These are phyloP conservation scores for Wakefieldia striispora DNA, from an alignment of 768 basidiomycete genomes.

Conservation along the genomic window DNA sequence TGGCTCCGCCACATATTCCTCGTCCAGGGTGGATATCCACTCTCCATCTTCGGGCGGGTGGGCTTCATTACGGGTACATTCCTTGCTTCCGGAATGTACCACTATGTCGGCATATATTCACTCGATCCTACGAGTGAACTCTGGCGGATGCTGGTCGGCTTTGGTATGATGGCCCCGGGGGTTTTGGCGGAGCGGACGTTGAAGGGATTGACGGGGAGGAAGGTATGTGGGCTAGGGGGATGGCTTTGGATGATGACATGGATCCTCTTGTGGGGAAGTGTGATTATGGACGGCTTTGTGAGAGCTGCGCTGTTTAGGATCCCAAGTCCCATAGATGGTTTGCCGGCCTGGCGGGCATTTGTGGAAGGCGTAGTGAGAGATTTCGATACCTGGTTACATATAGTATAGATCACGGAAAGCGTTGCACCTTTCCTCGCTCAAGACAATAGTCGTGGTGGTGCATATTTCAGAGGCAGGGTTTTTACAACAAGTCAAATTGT, in stretches of 20 bases:
- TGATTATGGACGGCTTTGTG: constrained; percentile 21
- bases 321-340: background rate
- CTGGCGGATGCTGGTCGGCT: constrained; percentile 42
- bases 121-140: constrained; percentile 49
- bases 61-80: constrained; percentile 56
- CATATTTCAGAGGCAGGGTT: too few species aligned
- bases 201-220: constrained; percentile 21
- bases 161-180: constrained; percentile 53
- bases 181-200: constrained; percentile 41
- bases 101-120: constrained; percentile 50
- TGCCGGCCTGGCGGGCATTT: background rate
- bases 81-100: constrained; percentile 52
- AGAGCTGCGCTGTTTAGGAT: constrained; percentile 12
- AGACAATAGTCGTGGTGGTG: too few species aligned
- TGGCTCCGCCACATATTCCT: constrained; percentile 33
- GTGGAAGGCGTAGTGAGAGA: constrained; percentile 5
- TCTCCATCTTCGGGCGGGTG: constrained; percentile 42
- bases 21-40: constrained; percentile 27
- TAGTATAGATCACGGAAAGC: background rate
- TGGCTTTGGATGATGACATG: constrained; percentile 36
- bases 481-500: too few species aligned
- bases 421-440: too few species aligned
- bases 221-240: constrained; percentile 29
- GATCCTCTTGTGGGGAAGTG: constrained; percentile 22
- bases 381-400: constrained; percentile 13